Evolutionary conservation across 2,329 filamentous ascomycete genomes (phyloP), one percentile per base, ranked within the genome.

Genomic region (Fusarium lyarnte): DNA sequence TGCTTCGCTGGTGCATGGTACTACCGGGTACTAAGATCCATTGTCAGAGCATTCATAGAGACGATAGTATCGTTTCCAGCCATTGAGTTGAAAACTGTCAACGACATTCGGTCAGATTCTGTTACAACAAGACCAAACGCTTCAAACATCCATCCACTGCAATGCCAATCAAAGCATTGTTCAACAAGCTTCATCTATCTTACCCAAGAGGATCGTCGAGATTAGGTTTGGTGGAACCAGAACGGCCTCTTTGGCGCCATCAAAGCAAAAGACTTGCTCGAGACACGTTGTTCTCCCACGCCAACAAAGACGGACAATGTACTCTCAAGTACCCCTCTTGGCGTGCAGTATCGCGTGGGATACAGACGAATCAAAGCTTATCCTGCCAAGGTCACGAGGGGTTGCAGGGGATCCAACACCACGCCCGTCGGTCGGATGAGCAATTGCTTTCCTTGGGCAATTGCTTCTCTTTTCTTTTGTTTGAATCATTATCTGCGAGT

Each of bases 211-310:
- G 70, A 78, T 75, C 63, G 72, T 79, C 73, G 59, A 79, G 75
- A 79, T 79, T 78, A 74, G 66, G 78, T 79, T 79, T 70, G 66
- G 70, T 77, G 73, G 66, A 53, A 59, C 67, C 51, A n/a, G 46
- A 60, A 72, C 66, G 63, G 43, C 57, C 53, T 57, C 45, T 39
- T 58, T 58, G 51, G 29, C 33, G 35, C 51, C 17, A 55, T 58
- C 31, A 17, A 17, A 47, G 39, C 47, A 27, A 36, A 29, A 13
- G 66, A 73, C 70, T 59, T 73, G 35, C 36, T 23, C 38, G 64
- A 52, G 51, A 72, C 70, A 52, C 47, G 38, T 41, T 6, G 10
- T 62, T 45, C 19, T 54, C 31, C 43, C 47, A 29, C 23, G 11
- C 21, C 27, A 42, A 38, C 53, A 31, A 55, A 58, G 63, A 29